Conservation (phyloP, 257 asterid genomes). For the Nyctanthes arbortristis region DNA sequence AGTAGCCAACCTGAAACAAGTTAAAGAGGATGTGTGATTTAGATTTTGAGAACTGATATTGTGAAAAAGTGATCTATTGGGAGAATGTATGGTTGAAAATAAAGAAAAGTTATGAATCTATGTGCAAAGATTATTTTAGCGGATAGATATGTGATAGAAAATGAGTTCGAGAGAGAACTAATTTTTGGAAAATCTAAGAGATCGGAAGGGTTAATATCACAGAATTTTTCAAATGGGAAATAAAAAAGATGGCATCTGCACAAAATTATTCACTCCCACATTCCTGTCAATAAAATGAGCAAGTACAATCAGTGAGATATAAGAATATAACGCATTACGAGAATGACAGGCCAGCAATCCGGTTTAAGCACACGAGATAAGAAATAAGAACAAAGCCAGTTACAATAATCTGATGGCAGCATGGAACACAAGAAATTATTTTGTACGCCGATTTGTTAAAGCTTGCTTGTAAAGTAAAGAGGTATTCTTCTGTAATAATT, state of each 20-base stretch:
- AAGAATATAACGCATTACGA: neutral
- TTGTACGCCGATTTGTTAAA: neutral
- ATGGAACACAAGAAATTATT: neutral
- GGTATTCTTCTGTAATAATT: neutral
- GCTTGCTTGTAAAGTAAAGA: neutral
- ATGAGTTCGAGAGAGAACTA: too few relatives aligned
- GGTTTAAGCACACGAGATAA: neutral
- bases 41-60: too few relatives aligned
- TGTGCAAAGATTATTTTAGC: too few relatives aligned
- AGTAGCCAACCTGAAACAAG: slow-evolving; percentile 81
- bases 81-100: too few relatives aligned
- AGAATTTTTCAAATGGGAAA: neutral
- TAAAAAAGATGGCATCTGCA: neutral
- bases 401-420: too few relatives aligned
- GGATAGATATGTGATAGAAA: too few relatives aligned
- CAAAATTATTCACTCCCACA: neutral
- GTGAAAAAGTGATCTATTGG: too few relatives aligned
- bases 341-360: neutral
- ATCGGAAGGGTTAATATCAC: slow-evolving; percentile 20
- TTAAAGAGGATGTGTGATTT: too few relatives aligned
- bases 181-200: too few relatives aligned
- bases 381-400: neutral
- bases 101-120: too few relatives aligned
- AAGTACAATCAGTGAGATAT: neutral
- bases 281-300: neutral